Evolutionary conservation across 441 rosid species (phyloP), one percentile per base, ranked within the genome.

Genomic region (Syzygium malaccense): DNA sequence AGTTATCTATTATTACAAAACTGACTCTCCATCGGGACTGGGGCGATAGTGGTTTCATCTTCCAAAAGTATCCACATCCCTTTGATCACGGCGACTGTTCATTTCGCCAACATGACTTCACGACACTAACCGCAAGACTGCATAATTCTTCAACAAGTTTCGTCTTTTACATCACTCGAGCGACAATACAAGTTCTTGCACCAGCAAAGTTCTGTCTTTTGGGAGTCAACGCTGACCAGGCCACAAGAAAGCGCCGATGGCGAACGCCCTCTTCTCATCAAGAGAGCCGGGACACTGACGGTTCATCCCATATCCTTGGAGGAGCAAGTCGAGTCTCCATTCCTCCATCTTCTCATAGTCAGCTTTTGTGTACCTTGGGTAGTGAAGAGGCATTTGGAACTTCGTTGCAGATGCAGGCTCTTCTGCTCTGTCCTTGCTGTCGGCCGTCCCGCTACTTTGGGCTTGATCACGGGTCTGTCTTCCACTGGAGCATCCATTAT

Each of bases 331-430:
- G 41, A 96, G 55, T 84, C 90, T 95, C 98, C 96, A 95, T 48
- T 94, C 96, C 92, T 96, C 98, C 97, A 96, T 96, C 92, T 90
- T 90, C 95, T 93, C 93, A 55, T 95, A 95, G 17, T 95, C 96
- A 1, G 80, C 92, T 86, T 93, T 95, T 5, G 87, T 89, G 93
- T 94, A 95, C 32, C 92, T 89, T 48, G 98, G 98, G 90, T 93
- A 95, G 85, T 95, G 97, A 32, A 95, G 92, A 13, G 98, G 96
- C 95, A 96, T 92, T 86, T 91, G 93, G 60, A 96, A 94, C 86
- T 87, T 92, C 14, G 90, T 23, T 12, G 51, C 83, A 14, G 83
- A 19, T 45, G 83, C n/a, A 12, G 51, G 83, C 17, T 37, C 51
- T 12, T 37, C 83, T 71, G 1, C 28, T 23, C 83, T 8, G 80